Percentiles rank a stretch among this genome's conserved stretches.
Evolutionary conservation across 805 yeast genomes (phyloP).

Genomic region (Tetrapisispora arboricola): DNA sequence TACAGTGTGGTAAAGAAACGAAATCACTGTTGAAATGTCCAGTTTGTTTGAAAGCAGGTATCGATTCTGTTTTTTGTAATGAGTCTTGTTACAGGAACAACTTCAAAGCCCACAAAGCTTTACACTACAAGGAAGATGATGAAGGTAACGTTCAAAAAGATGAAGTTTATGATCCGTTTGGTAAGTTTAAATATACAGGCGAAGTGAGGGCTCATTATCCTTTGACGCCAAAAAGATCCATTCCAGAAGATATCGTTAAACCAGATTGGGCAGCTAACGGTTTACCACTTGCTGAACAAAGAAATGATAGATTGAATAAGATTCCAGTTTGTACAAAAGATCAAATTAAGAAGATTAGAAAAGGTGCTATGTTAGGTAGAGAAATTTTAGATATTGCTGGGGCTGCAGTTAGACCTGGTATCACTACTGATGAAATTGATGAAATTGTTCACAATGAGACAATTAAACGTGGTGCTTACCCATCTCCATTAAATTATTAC

Average conservation of each 20-base stretch:
- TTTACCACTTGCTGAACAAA: conserved; percentile 66
- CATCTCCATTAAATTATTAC: conserved; percentile 90
- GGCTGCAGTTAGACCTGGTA: conserved; percentile 71
- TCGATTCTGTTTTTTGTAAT: conserved; percentile 58
- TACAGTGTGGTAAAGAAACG: conserved; percentile 79
- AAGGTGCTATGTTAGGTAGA: conserved; percentile 67
- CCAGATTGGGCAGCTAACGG: conserved; percentile 87
- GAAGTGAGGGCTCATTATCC: conserved; percentile 72
- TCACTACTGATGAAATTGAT: conserved; percentile 90
- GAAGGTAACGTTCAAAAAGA: conserved; percentile 23
- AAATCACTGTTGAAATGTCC: conserved; percentile 79
- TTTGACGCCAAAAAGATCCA: conserved; percentile 53
- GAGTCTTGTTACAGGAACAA: conserved; percentile 71
- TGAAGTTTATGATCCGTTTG: conserved; percentile 71
- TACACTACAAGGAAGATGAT: conserved; percentile 56
- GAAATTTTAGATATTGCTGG: conserved; percentile 89
- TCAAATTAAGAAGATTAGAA: conserved; percentile 63
- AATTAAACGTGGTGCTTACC: conserved; percentile 80
- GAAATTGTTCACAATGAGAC: conserved; percentile 79
- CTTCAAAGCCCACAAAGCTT: conserved; percentile 64
- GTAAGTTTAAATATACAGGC: conserved; percentile 67
- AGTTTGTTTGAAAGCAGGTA: conserved; percentile 66
- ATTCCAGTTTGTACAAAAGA: conserved; percentile 56
- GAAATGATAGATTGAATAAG: conserved; percentile 55
- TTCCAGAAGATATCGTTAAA: conserved; percentile 58